Percentiles rank a stretch among this genome's conserved stretches.
These are phyloP conservation scores for Crataegus laevigata DNA, from an alignment of 306 rosid species.

Conservation along the genomic window DNA sequence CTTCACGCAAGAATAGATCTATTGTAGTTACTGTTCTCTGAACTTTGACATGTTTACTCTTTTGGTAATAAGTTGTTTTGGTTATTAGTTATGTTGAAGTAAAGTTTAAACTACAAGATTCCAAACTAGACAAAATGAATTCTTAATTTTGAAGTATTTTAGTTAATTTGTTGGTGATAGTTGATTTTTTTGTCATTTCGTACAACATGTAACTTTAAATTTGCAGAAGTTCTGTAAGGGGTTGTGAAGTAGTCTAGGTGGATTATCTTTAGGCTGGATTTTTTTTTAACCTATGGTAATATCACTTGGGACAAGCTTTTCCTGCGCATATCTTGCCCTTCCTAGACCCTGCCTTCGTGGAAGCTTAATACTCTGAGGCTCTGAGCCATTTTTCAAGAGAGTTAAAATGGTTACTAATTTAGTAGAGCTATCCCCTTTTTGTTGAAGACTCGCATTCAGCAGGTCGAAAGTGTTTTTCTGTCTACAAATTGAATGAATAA, in stretches of 20 bases:
- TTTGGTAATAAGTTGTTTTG: neutral
- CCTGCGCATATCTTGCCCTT: neutral
- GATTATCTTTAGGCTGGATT: neutral
- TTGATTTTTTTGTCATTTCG: neutral
- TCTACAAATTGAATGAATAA: neutral
- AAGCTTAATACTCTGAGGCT: neutral
- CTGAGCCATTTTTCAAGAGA: neutral
- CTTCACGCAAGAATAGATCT: neutral
- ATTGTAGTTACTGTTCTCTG: neutral
- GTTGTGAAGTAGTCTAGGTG: neutral
- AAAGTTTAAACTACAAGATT: neutral
- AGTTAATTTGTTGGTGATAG: neutral
- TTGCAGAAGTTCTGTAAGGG: neutral
- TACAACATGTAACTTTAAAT: neutral
- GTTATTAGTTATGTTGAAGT: neutral
- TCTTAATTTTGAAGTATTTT: neutral
- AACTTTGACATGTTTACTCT: neutral
- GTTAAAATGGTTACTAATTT: neutral
- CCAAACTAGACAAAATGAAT: neutral
- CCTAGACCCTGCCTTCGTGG: neutral
- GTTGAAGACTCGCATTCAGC: neutral
- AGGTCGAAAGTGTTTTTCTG: neutral
- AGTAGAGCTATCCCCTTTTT: neutral
- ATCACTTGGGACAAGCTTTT: neutral
- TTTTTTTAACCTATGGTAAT: neutral